These are phyloP conservation scores for Eutypa lata DNA, from an alignment of 2,329 filamentous ascomycete genomes.

Conservation along the genomic window DNA sequence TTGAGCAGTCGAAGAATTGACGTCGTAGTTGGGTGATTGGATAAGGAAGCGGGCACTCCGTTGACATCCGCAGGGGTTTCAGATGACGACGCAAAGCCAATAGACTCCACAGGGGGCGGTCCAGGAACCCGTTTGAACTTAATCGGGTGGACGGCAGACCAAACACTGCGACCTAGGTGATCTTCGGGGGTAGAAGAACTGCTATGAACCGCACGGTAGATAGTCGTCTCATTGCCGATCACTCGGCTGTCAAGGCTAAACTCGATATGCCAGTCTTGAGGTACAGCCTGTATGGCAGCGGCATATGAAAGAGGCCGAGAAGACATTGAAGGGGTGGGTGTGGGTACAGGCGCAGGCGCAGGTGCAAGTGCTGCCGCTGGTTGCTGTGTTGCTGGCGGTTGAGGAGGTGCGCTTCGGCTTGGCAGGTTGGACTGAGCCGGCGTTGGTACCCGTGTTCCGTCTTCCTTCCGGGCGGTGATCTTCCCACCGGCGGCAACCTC, in stretches of 20 bases:
- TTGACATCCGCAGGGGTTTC: conserved; percentile 50
- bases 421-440: conserved; percentile 56
- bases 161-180: conserved; percentile 71
- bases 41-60: conserved; percentile 71
- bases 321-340: conserved; percentile 45
- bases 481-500: conserved; percentile 84
- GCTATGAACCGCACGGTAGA: conserved; percentile 89
- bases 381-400: conserved; percentile 37
- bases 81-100: conserved; percentile 54
- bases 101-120: conserved; percentile 71
- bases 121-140: conserved; percentile 86
- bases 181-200: conserved; percentile 53
- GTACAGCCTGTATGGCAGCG: conserved; percentile 73
- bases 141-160: conserved; percentile 86
- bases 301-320: conserved; percentile 77
- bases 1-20: conserved; percentile 85
- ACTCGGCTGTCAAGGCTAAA: conserved; percentile 84
- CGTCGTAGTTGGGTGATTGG: conserved; percentile 78
- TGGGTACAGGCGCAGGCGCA: conserved; percentile 31
- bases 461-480: conserved; percentile 86
- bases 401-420: conserved; percentile 33
- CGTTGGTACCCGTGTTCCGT: conserved; percentile 82
- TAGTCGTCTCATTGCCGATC: conserved; percentile 87
- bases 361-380: conserved; percentile 11
- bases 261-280: conserved; percentile 96